Evolutionary conservation across 805 yeast species (phyloP), one percentile per base, ranked within the genome.

Genomic region (Metschnikowia kunwiensis): DNA sequence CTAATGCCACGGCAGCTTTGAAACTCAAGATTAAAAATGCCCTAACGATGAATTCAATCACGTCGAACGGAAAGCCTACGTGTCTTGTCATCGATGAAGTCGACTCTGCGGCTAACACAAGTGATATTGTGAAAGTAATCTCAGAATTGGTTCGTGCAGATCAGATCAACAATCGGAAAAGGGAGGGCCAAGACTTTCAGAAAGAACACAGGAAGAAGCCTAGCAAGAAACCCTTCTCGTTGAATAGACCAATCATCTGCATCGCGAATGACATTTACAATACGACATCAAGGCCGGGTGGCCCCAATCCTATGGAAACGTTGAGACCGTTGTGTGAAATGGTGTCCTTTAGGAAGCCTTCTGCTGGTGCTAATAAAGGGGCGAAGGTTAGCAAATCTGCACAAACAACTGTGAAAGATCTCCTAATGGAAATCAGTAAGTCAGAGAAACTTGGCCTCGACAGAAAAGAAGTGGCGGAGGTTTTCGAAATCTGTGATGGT

Each of bases 1-100:
- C 54, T 17, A 58, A 51, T 30, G 61, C 58, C 1, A 42, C 54
- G 14, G 53, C 57, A 5, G 65, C 67, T 1, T 50, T 67, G 26
- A 61, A 56, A 41, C 47, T 65, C 34, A 63, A 57, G 40, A 58
- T 67, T 14, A 57, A 54, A 20, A 83, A 80, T 51, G 81, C 91
- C 0, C 60, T 85, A 38, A 77, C 80, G 9, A 47, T 67, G 5
- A 68, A 68, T 38, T 71, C 86, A 12, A 72, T 78, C 36, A 75
- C 83, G 2, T 71, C 87, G 32, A 72, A 77, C 13, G 84, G 82
- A 2, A 77, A 74, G 32, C 96, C 97, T 0, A 77, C 84, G 0
- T 86, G 96, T 52, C 62, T 91, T 5, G 72, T 93, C 3, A 81
- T 88, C 5, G 97, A 93, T 61, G 97, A 93, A 57, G 74, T 93